A percentile compares a stretch with the other conserved stretches of the same genome.
These are phyloP conservation scores for Poronia punctata DNA, from an alignment of 495 filamentous ascomycete genomes.

Conservation along the genomic window DNA sequence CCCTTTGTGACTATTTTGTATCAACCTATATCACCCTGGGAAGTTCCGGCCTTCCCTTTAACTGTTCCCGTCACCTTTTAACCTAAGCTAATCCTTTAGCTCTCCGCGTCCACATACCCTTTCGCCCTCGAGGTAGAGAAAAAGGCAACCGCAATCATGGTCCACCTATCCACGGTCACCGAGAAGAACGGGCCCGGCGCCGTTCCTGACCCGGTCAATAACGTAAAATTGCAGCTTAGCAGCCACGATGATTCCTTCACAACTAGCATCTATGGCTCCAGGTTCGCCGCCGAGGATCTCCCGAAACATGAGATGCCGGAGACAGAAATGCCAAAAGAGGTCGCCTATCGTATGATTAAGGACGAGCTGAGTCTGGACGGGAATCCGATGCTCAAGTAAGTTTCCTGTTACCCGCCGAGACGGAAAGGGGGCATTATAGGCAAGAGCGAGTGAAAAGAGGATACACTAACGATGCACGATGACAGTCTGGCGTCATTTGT, in stretches of 20 bases:
- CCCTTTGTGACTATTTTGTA: too few relatives aligned
- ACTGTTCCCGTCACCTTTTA: too few relatives aligned
- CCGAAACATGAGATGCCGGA: conserved; percentile 86
- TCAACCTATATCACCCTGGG: too few relatives aligned
- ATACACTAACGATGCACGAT: conserved; percentile 11
- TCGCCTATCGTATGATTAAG: conserved; percentile 94
- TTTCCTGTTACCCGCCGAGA: too few relatives aligned
- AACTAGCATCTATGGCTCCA: conserved; percentile 76
- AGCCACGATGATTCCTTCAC: conserved; percentile 57
- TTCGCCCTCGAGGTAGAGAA: not conserved
- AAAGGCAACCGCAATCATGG: conserved; percentile 52
- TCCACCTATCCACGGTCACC: conserved; percentile 55
- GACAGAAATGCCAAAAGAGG: conserved; percentile 74
- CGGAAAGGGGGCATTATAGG: too few relatives aligned
- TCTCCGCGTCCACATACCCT: not conserved
- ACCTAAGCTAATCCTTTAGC: too few relatives aligned
- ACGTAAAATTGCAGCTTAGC: conserved; percentile 36
- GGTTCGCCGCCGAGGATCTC: conserved; percentile 70
- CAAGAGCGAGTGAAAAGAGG: conserved; percentile 6
- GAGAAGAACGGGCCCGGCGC: conserved; percentile 41
- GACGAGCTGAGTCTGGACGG: conserved; percentile 85
- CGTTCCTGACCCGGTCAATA: conserved; percentile 39
- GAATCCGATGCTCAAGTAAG: conserved; percentile 81
- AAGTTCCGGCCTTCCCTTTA: too few relatives aligned
- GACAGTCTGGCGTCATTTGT: conserved; percentile 68